Evolutionary conservation across 2,329 filamentous ascomycete genomes (phyloP).

Genomic region (Trichophyton verrucosum): DNA sequence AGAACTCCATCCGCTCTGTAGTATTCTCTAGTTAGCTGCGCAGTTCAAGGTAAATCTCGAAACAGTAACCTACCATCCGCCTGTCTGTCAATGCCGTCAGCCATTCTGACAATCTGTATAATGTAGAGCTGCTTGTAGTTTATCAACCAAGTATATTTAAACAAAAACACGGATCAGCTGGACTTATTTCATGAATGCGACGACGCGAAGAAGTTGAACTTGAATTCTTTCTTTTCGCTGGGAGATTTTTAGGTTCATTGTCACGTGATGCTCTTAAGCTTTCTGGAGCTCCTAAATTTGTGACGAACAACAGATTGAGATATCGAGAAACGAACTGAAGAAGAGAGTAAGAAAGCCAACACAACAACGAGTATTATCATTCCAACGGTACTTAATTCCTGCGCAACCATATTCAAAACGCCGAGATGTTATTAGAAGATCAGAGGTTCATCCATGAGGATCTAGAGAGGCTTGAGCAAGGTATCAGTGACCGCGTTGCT

Average conservation of each 20-base stretch:
- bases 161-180: not conserved
- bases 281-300: not conserved
- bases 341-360: not conserved
- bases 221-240: not conserved
- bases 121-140: not conserved
- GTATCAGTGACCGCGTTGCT: constrained; percentile 73
- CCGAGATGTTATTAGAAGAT: constrained; percentile 71
- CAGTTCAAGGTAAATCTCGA: not conserved
- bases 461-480: constrained; percentile 88
- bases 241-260: not conserved
- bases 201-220: not conserved
- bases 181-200: not conserved
- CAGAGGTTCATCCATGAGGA: constrained; percentile 93
- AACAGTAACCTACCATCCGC: constrained; percentile 47
- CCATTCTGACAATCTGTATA: constrained; percentile 49
- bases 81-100: constrained; percentile 84
- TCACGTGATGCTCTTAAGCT: not conserved
- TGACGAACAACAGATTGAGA: not conserved
- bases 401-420: not conserved
- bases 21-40: constrained; percentile 14
- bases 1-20: constrained; percentile 87
- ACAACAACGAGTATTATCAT: not conserved
- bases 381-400: not conserved
- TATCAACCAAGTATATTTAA: not conserved
- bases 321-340: not conserved